Evolutionary conservation across 225 moss, liverwort and hornwort genomes (phyloP), one percentile per base, ranked within the genome.

Genomic region (Physcomitrellopsis africana): DNA sequence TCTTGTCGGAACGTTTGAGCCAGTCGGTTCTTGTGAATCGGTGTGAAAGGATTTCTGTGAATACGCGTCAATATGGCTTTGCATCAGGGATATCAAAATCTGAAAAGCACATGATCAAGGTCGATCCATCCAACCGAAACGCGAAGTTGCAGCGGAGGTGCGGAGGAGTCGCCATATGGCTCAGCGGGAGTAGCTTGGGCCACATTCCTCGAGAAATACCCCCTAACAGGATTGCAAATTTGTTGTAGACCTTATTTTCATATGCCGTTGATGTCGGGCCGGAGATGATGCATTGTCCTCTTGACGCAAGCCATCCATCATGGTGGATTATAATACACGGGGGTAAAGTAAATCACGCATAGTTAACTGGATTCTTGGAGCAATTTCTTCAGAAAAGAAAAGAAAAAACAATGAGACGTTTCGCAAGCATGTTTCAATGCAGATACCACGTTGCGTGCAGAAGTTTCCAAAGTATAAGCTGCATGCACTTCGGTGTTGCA

Each of bases 331-430:
- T 23, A 14, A 65, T 52, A 78, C 23, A 17, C 14, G 45, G 49
- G 75, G 69, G 79, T 37, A 26, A 49, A 83, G 83, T 67, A 71
- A 75, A 76, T 37, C 58, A 78, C 59, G 67, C 9, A n/a, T 16
- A 69, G 65, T 9, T 47, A 55, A 60, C 68, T 47, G 41, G 19
- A 44, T 27, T 22, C 68, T 81, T 41, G 62, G 77, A 76, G 76
- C 54, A 37, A 81, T 72, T 77, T 77, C 61, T 54, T 60, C 44
- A 44, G 64, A 47, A 47, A 16, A 12, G 60, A 48, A 18, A 6
- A 1, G 37, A 8, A 63, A 37, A 61, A 66, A 22, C 60, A 19
- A 74, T 17, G 66, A 20, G 75, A 41, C 13, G 32, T 37, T 37
- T 5, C 29, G 29, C 32, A 37, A 37, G 32, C 32, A 37, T 67